Percentiles rank a stretch among this genome's conserved stretches.
These are phyloP conservation scores for Aschersonia sp. DNA, from an alignment of 2,329 filamentous ascomycete species.

Conservation along the genomic window DNA sequence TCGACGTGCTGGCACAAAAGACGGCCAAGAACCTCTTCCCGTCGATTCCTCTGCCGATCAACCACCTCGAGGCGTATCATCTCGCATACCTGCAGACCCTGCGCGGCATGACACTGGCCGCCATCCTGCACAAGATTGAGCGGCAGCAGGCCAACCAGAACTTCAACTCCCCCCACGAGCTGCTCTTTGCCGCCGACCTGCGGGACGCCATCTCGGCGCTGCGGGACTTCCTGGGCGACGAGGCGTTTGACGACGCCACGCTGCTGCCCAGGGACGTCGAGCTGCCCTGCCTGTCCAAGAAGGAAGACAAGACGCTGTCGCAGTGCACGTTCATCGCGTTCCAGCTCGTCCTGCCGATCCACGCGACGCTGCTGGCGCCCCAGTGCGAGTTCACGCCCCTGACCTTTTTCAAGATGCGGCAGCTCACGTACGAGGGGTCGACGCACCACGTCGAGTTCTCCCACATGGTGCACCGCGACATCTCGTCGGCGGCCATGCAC, in stretches of 20 bases:
- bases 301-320: background rate
- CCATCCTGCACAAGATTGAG: constrained; percentile 16
- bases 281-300: constrained; percentile 20
- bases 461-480: constrained; percentile 45
- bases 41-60: constrained; percentile 36
- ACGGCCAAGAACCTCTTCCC: constrained; percentile 45
- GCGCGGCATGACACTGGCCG: constrained; percentile 24
- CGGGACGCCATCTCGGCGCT: constrained; percentile 25
- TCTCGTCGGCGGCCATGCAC: constrained; percentile 21
- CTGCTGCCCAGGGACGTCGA: constrained; percentile 27
- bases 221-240: constrained; percentile 25
- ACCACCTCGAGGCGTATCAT: constrained; percentile 39
- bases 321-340: constrained; percentile 33
- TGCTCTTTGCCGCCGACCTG: constrained; percentile 29
- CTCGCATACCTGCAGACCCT: constrained; percentile 36
- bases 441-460: constrained; percentile 42
- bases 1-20: constrained; percentile 47
- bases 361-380: constrained; percentile 33
- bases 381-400: constrained; percentile 46
- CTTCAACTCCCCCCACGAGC: constrained; percentile 24
- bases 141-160: constrained; percentile 9
- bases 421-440: constrained; percentile 38
- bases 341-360: constrained; percentile 46
- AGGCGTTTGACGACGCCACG: constrained; percentile 29
- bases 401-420: constrained; percentile 50